A percentile compares a stretch with the other conserved stretches of the same genome.
These are phyloP conservation scores for Chloris gayana DNA, from an alignment of 176 grass and related monocot species.

Conservation along the genomic window DNA sequence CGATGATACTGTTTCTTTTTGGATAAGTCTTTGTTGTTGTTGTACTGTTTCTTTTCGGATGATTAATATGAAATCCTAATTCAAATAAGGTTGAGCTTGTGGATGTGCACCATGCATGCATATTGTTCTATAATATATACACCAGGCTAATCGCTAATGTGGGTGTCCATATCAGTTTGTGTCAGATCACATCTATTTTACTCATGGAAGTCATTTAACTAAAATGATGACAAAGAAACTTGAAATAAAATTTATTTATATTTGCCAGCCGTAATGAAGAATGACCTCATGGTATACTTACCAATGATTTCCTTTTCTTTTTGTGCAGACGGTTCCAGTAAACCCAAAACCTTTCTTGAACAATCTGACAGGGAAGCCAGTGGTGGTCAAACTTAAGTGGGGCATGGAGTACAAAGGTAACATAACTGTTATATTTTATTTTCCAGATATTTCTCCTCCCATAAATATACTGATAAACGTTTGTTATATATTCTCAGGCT, in stretches of 20 bases:
- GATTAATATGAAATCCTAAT: neutral
- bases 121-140: neutral
- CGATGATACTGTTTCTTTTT: neutral
- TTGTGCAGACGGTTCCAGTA: slow-evolving; percentile 74
- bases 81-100: neutral
- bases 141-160: neutral
- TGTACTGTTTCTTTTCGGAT: neutral
- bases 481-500: slow-evolving; percentile 49
- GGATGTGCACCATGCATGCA: neutral
- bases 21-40: neutral
- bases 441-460: neutral
- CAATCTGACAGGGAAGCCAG: slow-evolving; percentile 86
- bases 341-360: slow-evolving; percentile 97
- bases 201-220: neutral
- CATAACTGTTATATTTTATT: neutral
- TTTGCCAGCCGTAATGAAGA: neutral
- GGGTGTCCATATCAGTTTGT: neutral
- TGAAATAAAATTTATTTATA: neutral
- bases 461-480: neutral
- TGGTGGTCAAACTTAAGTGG: slow-evolving; percentile 97
- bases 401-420: slow-evolving; percentile 99
- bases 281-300: slow-evolving; percentile 1
- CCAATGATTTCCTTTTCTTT: slow-evolving; percentile 15
- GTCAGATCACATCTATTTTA: neutral
- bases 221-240: neutral